phyloP scores from a whole-genome alignment of 2,329 filamentous ascomycete species.

The Calycina herbarum region DNA sequence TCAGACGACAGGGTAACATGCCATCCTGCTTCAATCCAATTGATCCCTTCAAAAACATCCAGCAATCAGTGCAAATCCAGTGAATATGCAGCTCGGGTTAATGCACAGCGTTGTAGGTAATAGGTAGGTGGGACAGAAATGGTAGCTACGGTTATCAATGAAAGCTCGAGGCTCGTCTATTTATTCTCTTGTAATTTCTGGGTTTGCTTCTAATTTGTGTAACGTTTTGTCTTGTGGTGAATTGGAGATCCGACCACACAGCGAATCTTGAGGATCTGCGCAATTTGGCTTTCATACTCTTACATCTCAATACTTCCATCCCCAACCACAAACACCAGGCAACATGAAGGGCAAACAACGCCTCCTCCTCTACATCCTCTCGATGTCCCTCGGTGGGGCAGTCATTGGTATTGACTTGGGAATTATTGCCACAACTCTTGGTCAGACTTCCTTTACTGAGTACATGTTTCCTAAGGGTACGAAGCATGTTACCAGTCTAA shows the following conservation, averaged over 20 bases:
- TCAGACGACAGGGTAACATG: constrained; percentile 1
- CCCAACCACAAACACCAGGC: not conserved
- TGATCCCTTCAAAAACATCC: not conserved
- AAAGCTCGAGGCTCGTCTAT: not conserved
- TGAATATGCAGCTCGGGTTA: not conserved
- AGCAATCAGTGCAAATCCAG: not conserved
- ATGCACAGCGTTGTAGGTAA: not conserved
- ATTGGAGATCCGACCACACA: not conserved
- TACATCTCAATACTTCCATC: not conserved
- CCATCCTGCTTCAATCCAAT: not conserved
- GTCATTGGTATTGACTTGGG: constrained; percentile 31
- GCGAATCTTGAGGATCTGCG: not conserved
- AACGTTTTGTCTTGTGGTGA: not conserved
- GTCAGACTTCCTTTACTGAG: constrained; percentile 37
- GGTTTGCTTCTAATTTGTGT: not conserved
- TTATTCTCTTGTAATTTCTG: not conserved
- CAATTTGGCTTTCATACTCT: not conserved
- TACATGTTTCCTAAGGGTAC: constrained; percentile 36
- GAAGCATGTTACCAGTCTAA: constrained; percentile 27
- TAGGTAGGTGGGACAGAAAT: not conserved
- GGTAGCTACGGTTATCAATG: not conserved
- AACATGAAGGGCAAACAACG: constrained; percentile 3
- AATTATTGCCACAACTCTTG: constrained; percentile 39
- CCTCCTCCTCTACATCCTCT: constrained; percentile 11
- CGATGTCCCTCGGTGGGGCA: constrained; percentile 27